Percentiles rank a stretch among this genome's conserved stretches.
Evolutionary conservation across 2,329 filamentous ascomycete species (phyloP).

Genomic region (Xylariaceae sp.): DNA sequence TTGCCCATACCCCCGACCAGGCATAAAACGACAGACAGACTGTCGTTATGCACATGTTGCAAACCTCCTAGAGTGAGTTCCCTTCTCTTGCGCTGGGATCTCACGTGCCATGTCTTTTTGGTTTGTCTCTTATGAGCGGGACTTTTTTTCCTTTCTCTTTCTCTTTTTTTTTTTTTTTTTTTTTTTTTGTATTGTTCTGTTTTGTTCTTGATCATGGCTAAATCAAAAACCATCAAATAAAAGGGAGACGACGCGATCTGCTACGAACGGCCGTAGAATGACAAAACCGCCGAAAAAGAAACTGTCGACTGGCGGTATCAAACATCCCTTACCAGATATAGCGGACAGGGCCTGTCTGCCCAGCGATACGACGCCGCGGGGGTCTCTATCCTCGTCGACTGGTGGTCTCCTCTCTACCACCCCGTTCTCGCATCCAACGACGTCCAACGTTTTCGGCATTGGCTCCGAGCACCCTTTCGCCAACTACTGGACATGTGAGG

Average conservation of each 20-base stretch:
- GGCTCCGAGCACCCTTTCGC: constrained; percentile 73
- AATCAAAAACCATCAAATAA: not conserved
- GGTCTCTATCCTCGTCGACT: constrained; percentile 50
- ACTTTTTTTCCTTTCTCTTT: constrained; percentile 14
- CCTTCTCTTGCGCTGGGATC: not conserved
- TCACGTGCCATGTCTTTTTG: not conserved
- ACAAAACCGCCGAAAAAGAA: constrained; percentile 75
- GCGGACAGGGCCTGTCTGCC: constrained; percentile 47
- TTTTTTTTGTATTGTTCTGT: too few species aligned
- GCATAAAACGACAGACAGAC: constrained; percentile 69
- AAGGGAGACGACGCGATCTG: constrained; percentile 54
- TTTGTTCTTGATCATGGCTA: constrained; percentile 6
- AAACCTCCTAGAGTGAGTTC: constrained; percentile 65
- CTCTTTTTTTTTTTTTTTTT: too few species aligned
- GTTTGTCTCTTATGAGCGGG: not conserved
- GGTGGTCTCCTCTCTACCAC: constrained; percentile 62
- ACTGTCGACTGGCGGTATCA: constrained; percentile 33
- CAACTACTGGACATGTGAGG: constrained; percentile 79
- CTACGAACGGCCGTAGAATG: constrained; percentile 79
- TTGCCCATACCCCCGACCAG: constrained; percentile 37
- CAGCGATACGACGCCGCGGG: constrained; percentile 43
- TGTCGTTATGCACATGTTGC: constrained; percentile 73
- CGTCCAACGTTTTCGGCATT: constrained; percentile 75
- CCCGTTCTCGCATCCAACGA: constrained; percentile 63
- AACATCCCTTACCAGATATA: constrained; percentile 47